Conservation (phyloP, 139 green algal genomes). For the Auxenochlorella protothecoides region DNA sequence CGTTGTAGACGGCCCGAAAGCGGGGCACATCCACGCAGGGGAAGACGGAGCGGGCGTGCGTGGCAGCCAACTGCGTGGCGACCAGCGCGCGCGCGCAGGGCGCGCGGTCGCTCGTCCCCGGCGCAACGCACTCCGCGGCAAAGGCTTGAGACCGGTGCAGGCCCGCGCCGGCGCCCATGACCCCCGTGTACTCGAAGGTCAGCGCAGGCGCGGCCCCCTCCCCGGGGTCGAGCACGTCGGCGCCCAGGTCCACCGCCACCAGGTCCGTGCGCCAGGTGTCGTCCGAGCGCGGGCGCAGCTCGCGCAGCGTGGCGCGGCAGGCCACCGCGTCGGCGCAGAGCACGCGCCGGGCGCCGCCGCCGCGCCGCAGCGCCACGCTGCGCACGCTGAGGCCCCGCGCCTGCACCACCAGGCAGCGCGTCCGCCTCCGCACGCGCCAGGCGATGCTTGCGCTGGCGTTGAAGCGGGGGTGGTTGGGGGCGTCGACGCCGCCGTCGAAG, state of each 20-base stretch:
- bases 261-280: not conserved
- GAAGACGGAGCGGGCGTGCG: conserved; percentile 10
- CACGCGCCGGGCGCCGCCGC: not conserved
- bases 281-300: too few species aligned
- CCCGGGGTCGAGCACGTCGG: not conserved
- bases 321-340: too few species aligned
- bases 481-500: too few species aligned
- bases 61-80: conserved; percentile 20
- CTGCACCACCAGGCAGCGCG: conserved; percentile 5
- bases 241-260: conserved; percentile 7
- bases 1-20: conserved; percentile 27
- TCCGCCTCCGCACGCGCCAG: not conserved
- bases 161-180: conserved; percentile 1
- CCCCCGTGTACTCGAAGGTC: conserved; percentile 3
- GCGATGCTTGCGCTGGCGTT: too few species aligned
- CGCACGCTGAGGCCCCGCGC: not conserved
- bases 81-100: conserved; percentile 3
- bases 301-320: too few species aligned
- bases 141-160: conserved; percentile 17
- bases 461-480: too few species aligned
- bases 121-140: not conserved
- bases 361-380: not conserved
- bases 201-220: not conserved
- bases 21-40: conserved; percentile 25
- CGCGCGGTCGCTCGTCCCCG: not conserved